phyloP scores from a whole-genome alignment of 352 stramenopile species.

The Phytophthora syringae region DNA sequence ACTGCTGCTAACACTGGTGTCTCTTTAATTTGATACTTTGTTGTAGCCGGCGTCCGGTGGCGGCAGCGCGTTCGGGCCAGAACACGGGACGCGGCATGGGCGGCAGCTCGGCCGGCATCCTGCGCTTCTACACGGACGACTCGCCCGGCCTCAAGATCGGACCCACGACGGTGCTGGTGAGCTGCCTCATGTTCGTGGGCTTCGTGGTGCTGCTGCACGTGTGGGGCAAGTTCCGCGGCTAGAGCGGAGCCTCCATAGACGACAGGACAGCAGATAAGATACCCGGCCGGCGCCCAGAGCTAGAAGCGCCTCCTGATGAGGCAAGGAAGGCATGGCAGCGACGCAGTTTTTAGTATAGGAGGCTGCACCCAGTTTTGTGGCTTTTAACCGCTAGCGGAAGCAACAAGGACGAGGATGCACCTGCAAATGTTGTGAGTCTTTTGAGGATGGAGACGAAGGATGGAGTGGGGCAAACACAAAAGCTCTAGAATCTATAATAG shows the following conservation, averaged over 20 bases:
- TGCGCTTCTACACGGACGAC: constrained; percentile 98
- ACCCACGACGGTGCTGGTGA: constrained; percentile 95
- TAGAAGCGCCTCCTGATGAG: not conserved
- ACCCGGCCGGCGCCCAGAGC: not conserved
- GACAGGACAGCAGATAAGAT: constrained; percentile 33
- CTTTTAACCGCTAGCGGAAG: too few species aligned
- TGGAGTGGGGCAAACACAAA: constrained; percentile 24
- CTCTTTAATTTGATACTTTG: constrained; percentile 18
- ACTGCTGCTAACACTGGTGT: not conserved
- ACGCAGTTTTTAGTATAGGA: constrained; percentile 47
- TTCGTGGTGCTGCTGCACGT: constrained; percentile 98
- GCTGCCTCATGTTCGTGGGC: constrained; percentile 95
- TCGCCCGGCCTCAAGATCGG: constrained; percentile 96
- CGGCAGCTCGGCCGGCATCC: constrained; percentile 91
- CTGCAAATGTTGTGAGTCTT: constrained; percentile 11
- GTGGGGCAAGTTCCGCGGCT: constrained; percentile 96
- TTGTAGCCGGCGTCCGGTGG: constrained; percentile 53
- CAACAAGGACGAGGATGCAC: constrained; percentile 11
- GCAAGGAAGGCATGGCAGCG: not conserved
- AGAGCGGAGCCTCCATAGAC: constrained; percentile 43
- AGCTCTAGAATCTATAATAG: constrained; percentile 55
- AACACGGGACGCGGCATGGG: constrained; percentile 88
- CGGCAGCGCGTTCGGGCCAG: constrained; percentile 42
- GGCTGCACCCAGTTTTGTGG: not conserved
- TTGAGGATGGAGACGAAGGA: not conserved